Percentiles rank a stretch among this genome's conserved stretches.
Evolutionary conservation across 83 land plant genomes (phyloP).

Genomic region (Diphasiastrum complanatum): DNA sequence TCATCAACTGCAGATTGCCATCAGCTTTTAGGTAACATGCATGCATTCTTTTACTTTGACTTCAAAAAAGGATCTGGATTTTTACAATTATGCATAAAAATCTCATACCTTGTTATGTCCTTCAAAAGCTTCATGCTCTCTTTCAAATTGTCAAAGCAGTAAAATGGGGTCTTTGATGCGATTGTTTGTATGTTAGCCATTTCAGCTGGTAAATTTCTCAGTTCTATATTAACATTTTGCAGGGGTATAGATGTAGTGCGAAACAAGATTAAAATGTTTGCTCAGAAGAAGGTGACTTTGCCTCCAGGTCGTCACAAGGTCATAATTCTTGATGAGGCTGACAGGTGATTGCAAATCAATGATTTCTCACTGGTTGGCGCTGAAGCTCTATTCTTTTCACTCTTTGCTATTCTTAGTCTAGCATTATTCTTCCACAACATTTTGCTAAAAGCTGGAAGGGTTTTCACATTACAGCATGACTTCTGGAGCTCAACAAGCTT

Average conservation of each 20-base stretch:
- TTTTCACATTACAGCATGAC: constrained; percentile 83
- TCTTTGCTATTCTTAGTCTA: constrained; percentile 1
- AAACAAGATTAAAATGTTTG: constrained; percentile 99
- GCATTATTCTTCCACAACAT: not conserved
- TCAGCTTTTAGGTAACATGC: no score
- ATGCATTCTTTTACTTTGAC: no score
- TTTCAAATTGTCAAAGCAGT: no score
- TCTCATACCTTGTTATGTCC: no score
- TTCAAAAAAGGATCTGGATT: no score
- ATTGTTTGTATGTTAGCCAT: no score
- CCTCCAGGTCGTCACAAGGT: constrained; percentile 92
- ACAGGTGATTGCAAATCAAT: constrained; percentile 53
- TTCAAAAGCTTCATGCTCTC: no score
- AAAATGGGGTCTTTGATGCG: no score
- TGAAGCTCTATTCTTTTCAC: not conserved
- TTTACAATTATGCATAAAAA: no score
- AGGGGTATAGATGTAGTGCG: constrained; percentile 99
- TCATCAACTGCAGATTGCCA: no score
- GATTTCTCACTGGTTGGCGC: not conserved
- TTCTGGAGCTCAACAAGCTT: constrained; percentile 96
- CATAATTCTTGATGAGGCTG: constrained; percentile 93
- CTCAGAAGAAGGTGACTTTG: constrained; percentile 96
- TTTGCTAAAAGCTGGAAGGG: not conserved
- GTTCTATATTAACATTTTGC: no score
- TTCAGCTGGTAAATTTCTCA: no score